Conservation (phyloP, 1,139 yeast species). For the Geotrichum candidum region DNA sequence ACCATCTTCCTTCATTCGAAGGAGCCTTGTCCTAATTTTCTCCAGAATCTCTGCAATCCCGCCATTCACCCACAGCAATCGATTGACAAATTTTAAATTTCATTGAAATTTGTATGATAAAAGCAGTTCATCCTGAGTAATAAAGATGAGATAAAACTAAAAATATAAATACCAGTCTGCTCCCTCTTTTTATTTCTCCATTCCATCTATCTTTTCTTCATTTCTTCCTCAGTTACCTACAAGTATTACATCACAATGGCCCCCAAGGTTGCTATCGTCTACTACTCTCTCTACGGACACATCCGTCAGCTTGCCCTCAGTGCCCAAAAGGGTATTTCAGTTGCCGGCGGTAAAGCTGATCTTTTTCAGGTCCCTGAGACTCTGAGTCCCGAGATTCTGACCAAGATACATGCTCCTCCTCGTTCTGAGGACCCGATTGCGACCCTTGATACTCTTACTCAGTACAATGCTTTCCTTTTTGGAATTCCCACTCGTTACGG, state of each 20-base stretch:
- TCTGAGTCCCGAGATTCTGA: constrained; percentile 50
- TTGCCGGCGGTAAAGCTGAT: constrained; percentile 62
- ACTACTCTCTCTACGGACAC: constrained; percentile 75
- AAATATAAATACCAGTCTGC: neutral
- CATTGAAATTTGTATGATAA: no score
- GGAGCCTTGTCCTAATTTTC: no score
- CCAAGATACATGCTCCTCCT: constrained; percentile 51
- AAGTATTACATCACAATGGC: constrained; percentile 35
- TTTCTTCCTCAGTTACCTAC: constrained; percentile 13
- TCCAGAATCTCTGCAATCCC: no score
- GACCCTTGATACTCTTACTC: constrained; percentile 46
- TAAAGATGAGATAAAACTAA: no score
- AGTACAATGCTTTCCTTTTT: constrained; percentile 53
- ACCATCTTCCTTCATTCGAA: no score
- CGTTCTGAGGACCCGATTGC: constrained; percentile 60
- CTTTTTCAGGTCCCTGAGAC: constrained; percentile 73
- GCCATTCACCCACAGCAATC: no score
- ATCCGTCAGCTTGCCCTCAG: constrained; percentile 58
- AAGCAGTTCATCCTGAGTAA: no score
- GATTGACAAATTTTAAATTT: no score
- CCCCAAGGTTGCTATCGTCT: constrained; percentile 53
- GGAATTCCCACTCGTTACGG: constrained; percentile 47
- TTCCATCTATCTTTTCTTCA: neutral
- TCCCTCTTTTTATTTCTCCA: neutral
- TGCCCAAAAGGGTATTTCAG: constrained; percentile 59